These are phyloP conservation scores for Ceratocystis ficicola DNA, from an alignment of 2,329 filamentous ascomycete genomes.

Conservation along the genomic window DNA sequence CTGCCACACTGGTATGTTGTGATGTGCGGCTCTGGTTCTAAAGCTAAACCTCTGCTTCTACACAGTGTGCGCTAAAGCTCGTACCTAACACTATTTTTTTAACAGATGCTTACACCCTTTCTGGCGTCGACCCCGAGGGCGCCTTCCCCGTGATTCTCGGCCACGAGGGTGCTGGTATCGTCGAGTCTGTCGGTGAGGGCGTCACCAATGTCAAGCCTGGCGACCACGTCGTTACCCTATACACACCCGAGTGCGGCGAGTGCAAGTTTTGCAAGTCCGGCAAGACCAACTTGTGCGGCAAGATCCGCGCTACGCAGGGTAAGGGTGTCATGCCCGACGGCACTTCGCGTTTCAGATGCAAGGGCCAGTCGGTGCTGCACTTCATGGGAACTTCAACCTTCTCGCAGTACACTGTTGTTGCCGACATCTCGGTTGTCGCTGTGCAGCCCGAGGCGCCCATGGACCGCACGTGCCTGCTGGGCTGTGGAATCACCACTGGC, in stretches of 20 bases:
- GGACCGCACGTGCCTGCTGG: constrained; percentile 90
- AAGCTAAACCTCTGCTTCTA: background rate
- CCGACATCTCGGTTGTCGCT: constrained; percentile 94
- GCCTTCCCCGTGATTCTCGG: constrained; percentile 81
- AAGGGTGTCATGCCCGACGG: constrained; percentile 95
- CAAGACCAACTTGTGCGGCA: constrained; percentile 98
- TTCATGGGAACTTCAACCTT: constrained; percentile 99
- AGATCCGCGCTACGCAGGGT: constrained; percentile 95
- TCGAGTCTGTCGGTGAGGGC: constrained; percentile 87
- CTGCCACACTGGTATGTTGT: constrained; percentile 73
- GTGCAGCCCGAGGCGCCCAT: constrained; percentile 84
- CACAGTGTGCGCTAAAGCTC: background rate
- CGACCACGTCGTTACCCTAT: constrained; percentile 81
- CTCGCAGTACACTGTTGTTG: constrained; percentile 96
- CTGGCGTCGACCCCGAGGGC: constrained; percentile 93
- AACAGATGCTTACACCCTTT: constrained; percentile 81
- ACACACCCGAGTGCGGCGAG: constrained; percentile 91
- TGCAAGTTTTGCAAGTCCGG: constrained; percentile 99
- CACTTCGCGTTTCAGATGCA: constrained; percentile 85
- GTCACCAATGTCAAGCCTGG: constrained; percentile 90
- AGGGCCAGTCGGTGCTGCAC: constrained; percentile 88
- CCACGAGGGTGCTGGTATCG: constrained; percentile 82
- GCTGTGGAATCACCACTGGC: constrained; percentile 96
- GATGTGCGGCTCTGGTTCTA: background rate
- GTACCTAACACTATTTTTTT: background rate